Conservation (phyloP, 2,329 filamentous ascomycete genomes). For the Sporothrix mexicana region DNA sequence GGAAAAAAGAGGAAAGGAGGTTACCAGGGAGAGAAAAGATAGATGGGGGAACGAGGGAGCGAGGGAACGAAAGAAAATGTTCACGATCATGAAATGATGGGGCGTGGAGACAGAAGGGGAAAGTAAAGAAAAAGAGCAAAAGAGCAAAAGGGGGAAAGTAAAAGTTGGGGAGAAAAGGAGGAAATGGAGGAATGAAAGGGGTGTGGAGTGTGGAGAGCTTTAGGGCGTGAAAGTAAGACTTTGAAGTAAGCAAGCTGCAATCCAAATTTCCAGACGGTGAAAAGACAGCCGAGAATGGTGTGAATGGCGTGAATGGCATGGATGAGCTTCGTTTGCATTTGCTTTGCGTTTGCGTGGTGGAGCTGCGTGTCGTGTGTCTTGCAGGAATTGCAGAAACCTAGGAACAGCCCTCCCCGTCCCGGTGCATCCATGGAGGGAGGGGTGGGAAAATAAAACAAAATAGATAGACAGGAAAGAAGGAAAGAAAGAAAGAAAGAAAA, state of each 20-base stretch:
- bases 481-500: neutral
- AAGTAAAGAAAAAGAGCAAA: neutral
- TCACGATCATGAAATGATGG: neutral
- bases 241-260: neutral
- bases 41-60: neutral
- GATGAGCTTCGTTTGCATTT: neutral
- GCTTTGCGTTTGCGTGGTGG: neutral
- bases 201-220: neutral
- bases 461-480: neutral
- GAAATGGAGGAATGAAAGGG: neutral
- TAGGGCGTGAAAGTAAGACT: neutral
- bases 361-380: slow-evolving; percentile 3
- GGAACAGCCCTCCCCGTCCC: slow-evolving; percentile 22
- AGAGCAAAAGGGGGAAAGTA: neutral
- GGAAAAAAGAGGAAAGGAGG: neutral
- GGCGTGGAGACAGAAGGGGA: slow-evolving; percentile 15
- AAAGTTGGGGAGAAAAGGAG: neutral
- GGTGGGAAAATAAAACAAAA: neutral
- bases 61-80: neutral
- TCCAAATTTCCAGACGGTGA: neutral
- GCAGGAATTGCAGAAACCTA: slow-evolving; percentile 15
- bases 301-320: neutral
- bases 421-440: neutral
- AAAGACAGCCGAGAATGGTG: slow-evolving; percentile 9
- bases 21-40: neutral